These are phyloP conservation scores for Kodamaea hsintzibuensis DNA, from an alignment of 805 yeast genomes.

Conservation along the genomic window DNA sequence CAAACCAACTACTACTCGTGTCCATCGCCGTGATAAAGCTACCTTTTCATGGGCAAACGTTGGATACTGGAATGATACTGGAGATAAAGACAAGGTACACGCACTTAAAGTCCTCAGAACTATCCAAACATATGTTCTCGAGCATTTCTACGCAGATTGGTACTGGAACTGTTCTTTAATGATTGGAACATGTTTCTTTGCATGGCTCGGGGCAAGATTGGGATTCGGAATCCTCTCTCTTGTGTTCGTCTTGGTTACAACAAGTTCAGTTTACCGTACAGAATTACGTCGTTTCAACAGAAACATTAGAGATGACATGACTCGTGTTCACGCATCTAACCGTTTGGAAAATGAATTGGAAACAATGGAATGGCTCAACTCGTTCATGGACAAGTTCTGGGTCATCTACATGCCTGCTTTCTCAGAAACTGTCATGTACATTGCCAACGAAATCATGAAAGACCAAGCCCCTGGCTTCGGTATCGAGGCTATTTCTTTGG, in stretches of 20 bases:
- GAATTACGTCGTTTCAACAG: conserved; percentile 77
- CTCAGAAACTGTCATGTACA: conserved; percentile 69
- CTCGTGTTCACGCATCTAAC: conserved; percentile 62
- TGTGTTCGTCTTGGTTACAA: conserved; percentile 56
- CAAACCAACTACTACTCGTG: not conserved
- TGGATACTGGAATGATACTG: conserved; percentile 37
- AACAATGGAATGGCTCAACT: conserved; percentile 80
- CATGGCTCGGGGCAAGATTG: conserved; percentile 64
- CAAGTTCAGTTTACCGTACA: conserved; percentile 66
- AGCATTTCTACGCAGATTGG: conserved; percentile 70
- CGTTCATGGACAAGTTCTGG: conserved; percentile 80
- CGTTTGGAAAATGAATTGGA: conserved; percentile 63
- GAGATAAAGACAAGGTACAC: conserved; percentile 23
- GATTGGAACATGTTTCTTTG: conserved; percentile 69
- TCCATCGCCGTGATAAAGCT: conserved; percentile 15
- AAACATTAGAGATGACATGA: conserved; percentile 74
- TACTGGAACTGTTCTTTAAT: conserved; percentile 67
- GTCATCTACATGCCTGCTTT: conserved; percentile 85
- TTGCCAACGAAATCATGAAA: conserved; percentile 65
- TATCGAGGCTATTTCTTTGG: conserved; percentile 69
- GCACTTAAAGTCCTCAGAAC: conserved; percentile 29
- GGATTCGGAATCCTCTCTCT: conserved; percentile 69
- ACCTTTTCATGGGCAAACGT: conserved; percentile 44
- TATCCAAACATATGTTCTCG: conserved; percentile 61
- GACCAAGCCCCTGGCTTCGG: conserved; percentile 83